Evolutionary conservation across 176 grass and related monocot species (phyloP).

Genomic region (Oryza punctata): DNA sequence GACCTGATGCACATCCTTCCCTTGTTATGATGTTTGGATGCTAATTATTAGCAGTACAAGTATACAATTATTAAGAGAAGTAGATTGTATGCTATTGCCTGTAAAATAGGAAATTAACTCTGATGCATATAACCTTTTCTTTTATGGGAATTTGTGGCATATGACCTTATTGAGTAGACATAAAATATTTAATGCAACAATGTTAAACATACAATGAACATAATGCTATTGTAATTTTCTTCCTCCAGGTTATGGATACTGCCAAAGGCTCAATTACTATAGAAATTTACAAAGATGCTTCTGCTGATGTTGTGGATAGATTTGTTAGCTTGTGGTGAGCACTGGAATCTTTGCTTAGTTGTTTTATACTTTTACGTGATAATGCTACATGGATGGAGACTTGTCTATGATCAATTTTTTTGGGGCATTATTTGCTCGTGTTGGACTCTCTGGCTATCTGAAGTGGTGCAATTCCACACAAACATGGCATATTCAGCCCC

Average conservation of each 20-base stretch:
- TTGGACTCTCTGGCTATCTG: neutral
- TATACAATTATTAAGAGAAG: slow-evolving; percentile 13
- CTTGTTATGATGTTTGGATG: slow-evolving; percentile 25
- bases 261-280: slow-evolving; percentile 77
- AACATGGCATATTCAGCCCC: neutral
- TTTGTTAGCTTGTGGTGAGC: slow-evolving; percentile 86
- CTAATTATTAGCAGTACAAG: neutral
- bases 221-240: slow-evolving; percentile 34
- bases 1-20: slow-evolving; percentile 11
- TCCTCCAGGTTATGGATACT: slow-evolving; percentile 72
- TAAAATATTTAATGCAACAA: neutral
- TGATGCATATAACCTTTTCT: neutral
- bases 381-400: neutral
- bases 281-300: slow-evolving; percentile 89
- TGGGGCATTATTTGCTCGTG: neutral
- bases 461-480: neutral
- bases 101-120: neutral
- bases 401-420: slow-evolving; percentile 4
- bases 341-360: slow-evolving; percentile 27
- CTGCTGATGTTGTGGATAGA: slow-evolving; percentile 69
- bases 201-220: neutral
- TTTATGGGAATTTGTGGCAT: neutral
- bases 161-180: neutral
- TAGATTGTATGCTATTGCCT: slow-evolving; percentile 13
- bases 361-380: slow-evolving; percentile 28